Percentiles rank a stretch among this genome's conserved stretches.
These are phyloP conservation scores for Schoenoplectus tabernaemontani DNA, from an alignment of 202 grass and related monocot species.

Conservation along the genomic window DNA sequence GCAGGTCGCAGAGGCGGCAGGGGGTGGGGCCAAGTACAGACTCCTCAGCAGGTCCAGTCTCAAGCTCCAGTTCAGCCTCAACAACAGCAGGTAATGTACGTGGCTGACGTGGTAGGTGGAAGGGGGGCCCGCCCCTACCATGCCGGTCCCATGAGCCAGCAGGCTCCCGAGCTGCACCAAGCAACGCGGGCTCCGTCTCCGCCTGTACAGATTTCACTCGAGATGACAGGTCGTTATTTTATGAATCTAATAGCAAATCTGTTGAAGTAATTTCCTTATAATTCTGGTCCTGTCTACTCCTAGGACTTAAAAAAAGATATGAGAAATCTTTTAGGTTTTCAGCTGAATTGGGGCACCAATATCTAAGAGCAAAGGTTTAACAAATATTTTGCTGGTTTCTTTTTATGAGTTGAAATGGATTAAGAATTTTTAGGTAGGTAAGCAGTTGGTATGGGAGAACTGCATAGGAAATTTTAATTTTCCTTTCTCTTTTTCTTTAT, in stretches of 20 bases:
- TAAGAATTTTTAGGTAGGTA: background rate
- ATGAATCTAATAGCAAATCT: background rate
- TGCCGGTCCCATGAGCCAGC: conserved; percentile 11
- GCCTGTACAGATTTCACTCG: conserved; percentile 17
- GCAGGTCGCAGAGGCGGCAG: conserved; percentile 30
- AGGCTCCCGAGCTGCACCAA: conserved; percentile 95
- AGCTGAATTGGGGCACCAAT: background rate
- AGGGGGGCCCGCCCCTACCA: conserved; percentile 18
- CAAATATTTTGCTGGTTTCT: background rate
- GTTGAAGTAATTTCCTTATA: background rate
- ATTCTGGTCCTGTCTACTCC: background rate
- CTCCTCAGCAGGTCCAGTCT: conserved; percentile 16
- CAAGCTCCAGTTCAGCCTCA: conserved; percentile 23
- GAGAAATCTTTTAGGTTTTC: background rate
- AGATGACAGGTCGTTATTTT: conserved; percentile 15
- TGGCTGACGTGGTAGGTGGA: conserved; percentile 35
- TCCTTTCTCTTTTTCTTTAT: background rate
- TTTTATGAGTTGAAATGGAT: background rate
- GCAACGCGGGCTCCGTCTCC: conserved; percentile 54
- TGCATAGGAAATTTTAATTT: background rate
- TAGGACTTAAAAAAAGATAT: background rate
- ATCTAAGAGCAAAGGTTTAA: background rate
- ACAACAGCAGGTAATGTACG: conserved; percentile 20
- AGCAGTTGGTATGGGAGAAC: background rate
- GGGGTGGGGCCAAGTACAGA: conserved; percentile 1